Evolutionary conservation across 345 rosid species (phyloP), one percentile per base, ranked within the genome.

Genomic region (Raphanus raphanistrum): DNA sequence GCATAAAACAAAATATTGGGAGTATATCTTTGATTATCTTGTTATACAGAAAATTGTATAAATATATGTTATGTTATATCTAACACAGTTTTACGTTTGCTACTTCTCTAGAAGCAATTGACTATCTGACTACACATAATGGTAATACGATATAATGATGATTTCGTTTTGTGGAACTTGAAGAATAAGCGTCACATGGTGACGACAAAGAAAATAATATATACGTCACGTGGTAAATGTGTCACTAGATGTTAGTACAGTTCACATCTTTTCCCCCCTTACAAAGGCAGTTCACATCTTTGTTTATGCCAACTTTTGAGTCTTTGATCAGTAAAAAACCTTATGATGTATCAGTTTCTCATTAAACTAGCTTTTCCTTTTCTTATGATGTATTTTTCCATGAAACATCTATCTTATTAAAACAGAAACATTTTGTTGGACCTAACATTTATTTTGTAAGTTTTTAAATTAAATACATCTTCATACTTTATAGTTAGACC

Each of bases 201-300:
- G 62, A 58, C 62, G 62, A 25, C n/a, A 25, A 21, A 10, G 9
- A 57, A 10, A 57, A 6, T 52, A 58, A 25, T 59, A 15, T 15
- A 0, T 33, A 71, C 36, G 62, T 78, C 81, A 78, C 77, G 73
- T 72, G 68, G 45, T 66, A 58, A 66, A 66, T 72, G 73, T 78
- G 77, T 66, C 68, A 66, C 67, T 66, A 29, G 38, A 31, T 45
- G 33, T 32, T 21, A 41, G 66, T 32, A 43, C 28, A 57, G 66
- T 77, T 77, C 67, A 57, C 65, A 63, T 63, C 58, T 52, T 63
- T 63, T 61, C 28, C 12, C 17, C 36, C 68, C 21, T 15, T 35
- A 2, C 27, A 17, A 38, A 38, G 69, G 38, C 11, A 75, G 75
- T 69, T 70, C 60, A 55, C 68, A 43, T 41, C 43, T 78, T 66